phyloP scores from a whole-genome alignment of 2,329 filamentous ascomycete species.

The Aspergillus japonicus region DNA sequence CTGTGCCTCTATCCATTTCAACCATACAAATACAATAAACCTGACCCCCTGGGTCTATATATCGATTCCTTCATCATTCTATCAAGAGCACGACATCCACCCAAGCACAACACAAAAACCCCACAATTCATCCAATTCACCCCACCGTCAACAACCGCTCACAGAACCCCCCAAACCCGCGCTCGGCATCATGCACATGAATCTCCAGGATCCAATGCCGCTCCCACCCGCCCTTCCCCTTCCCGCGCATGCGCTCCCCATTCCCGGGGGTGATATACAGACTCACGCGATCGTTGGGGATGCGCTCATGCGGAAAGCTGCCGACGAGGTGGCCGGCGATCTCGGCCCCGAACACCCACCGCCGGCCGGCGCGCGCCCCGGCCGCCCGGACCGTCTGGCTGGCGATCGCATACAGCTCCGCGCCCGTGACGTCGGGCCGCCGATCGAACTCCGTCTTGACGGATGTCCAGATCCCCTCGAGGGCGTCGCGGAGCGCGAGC shows the following conservation, averaged over 20 bases:
- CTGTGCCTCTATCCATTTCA: no score
- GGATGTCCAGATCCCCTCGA: slow-evolving; percentile 49
- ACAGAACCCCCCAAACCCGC: slow-evolving; percentile 44
- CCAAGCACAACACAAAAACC: no score
- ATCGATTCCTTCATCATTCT: no score
- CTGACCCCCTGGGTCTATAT: no score
- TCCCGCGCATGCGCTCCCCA: slow-evolving; percentile 39
- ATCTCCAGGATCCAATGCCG: slow-evolving; percentile 55
- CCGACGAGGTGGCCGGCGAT: slow-evolving; percentile 54
- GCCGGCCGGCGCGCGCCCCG: slow-evolving; percentile 14
- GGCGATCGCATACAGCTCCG: slow-evolving; percentile 49
- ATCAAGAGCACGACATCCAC: no score
- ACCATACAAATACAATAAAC: no score
- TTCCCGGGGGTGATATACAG: slow-evolving; percentile 51
- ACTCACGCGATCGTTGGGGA: slow-evolving; percentile 47
- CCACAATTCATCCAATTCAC: no score
- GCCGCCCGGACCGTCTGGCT: slow-evolving; percentile 36
- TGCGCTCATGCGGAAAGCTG: slow-evolving; percentile 53
- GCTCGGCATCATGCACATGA: slow-evolving; percentile 45
- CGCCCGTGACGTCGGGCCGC: slow-evolving; percentile 49
- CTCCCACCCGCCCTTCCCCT: slow-evolving; percentile 43
- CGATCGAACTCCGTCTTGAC: slow-evolving; percentile 44
- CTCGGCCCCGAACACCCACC: slow-evolving; percentile 47
- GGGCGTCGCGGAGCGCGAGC: slow-evolving; percentile 45
- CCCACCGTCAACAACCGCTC: slow-evolving; percentile 38